Base-by-base conservation (phyloP, 495 filamentous ascomycete species). In the Oleoguttula mirabilis region DNA sequence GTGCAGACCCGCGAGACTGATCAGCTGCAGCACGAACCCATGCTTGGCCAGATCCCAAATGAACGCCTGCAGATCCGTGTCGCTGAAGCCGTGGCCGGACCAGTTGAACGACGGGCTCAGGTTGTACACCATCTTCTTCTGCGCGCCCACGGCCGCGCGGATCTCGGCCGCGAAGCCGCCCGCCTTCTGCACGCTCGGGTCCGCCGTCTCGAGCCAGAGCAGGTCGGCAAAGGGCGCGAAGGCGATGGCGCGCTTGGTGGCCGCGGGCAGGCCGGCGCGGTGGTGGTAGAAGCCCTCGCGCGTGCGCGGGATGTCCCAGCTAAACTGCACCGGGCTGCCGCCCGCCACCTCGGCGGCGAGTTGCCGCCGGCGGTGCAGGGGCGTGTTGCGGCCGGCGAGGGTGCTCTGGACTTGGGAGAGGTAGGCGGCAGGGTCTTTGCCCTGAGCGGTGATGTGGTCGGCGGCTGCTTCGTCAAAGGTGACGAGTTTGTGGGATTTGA, bases 241-340 rank as follows among this genome's bases (percentile, higher is more conserved):
- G 32, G 78, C 83, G 45, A 87, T 78, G 2, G 88, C 85, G 41
- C 90, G 82, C 64, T 95, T 95, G 28, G 84, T 94, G 1, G 90
- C 90, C 0, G 88, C 86, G 21, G 68, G 63, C 67, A 95, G 77
- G 39, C 90, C 90, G 6, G 85, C 84, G 12, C 72, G 71, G 71
- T 92, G 95, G 65, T 98, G 90, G 68, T 95, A 96, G 71, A 80
- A 90, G 25, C 90, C 90, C 57, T 98, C 90, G 23, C 90, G 74
- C 2, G 90, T 98, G 37, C 90, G 83, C 0, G 90, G 90, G 33
- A 81, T 80, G 59, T 95, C 88, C 74, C 88, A 95, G 54, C 72
- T 79, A 70, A 88, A 98, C 59, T 73, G 68, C 10, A 94, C 71
- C 1, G 82, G 79, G 3, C 64, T 62, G 30, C 48, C 35, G 21